Percentiles rank a stretch among this genome's conserved stretches.
Conservation (phyloP, 352 stramenopile genomes). For the Aphanomyces astaci region DNA sequence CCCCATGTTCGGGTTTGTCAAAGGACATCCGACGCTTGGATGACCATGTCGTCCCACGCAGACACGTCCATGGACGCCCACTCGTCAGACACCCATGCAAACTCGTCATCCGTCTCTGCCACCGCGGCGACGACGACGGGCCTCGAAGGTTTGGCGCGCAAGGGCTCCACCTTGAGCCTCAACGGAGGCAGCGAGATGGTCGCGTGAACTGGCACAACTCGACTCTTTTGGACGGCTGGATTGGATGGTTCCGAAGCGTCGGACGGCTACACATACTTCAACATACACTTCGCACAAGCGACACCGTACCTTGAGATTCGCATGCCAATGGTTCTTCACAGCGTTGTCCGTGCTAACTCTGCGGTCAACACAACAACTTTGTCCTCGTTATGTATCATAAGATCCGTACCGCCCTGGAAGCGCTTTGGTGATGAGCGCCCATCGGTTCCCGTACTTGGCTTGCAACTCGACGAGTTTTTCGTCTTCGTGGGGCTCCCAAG, state of each 20-base stretch:
- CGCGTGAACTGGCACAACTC: neutral
- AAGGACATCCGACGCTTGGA: conserved; percentile 3
- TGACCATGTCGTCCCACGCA: conserved; percentile 7
- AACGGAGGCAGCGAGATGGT: neutral
- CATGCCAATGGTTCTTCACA: conserved; percentile 97
- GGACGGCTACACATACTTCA: neutral
- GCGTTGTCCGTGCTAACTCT: conserved; percentile 85
- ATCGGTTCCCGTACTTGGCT: conserved; percentile 9
- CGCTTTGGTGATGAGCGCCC: conserved; percentile 2
- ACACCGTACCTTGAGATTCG: conserved; percentile 38
- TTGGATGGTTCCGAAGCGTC: neutral
- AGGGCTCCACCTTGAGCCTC: neutral
- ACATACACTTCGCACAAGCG: neutral
- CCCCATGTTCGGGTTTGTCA: too few species aligned
- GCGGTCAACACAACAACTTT: neutral
- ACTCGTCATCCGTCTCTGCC: neutral
- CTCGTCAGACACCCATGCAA: conserved; percentile 3
- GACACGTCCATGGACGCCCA: neutral
- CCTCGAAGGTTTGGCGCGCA: neutral
- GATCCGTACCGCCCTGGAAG: conserved; percentile 5
- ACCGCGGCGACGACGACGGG: neutral
- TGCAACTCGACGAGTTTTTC: neutral
- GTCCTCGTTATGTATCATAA: neutral
- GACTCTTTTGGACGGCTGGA: neutral
- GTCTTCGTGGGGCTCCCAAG: conserved; percentile 56